Evolutionary conservation across 768 basidiomycete species (phyloP), one percentile per base, ranked within the genome.

Genomic region (Tricholoma terreum): DNA sequence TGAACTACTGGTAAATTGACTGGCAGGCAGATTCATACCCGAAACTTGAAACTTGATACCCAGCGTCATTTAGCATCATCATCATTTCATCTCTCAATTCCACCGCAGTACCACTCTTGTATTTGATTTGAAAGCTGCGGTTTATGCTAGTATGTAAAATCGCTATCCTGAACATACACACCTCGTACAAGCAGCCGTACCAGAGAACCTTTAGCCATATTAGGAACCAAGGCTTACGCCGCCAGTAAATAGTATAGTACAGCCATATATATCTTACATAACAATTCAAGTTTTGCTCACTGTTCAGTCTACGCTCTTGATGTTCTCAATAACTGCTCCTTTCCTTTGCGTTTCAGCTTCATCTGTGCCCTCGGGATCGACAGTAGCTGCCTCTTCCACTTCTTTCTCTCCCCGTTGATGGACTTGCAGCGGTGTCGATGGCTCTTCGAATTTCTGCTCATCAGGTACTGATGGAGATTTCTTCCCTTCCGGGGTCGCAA

Each of bases 361-460:
- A 10, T 63, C 51, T 7, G 68, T 67, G 14, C 67, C 68, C 52
- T 64, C 56, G n/a, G 69, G 66, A 5, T 69, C 68, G 9, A 71
- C 67, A 0, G 65, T 71, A 9, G 68, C 70, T 4, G 70, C 69
- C 48, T 68, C 65, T 27, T 27, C 24, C 24, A 27, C 24, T 35
- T 71, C 69, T 54, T 65, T 63, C 21, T 56, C 61, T 6, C 43
- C 58, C 6, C 59, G 55, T 1, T 50, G 62, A 15, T 61, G 11
- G 30, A 15, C 50, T 6, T 15, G 24, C 10, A 17, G 6, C n/a
- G 36, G 34, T 14, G n/a, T 15, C 14, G 45, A 48, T 22, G 45
- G 14, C 17, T 21, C 21, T 27, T 27, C 3, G 10, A 35, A 8
- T 24, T 15, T 24, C 35, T 17, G 7, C 38, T 21, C 31, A 17